Conservation (phyloP, 495 filamentous ascomycete species). For the Opeltia flavorubescens region DNA sequence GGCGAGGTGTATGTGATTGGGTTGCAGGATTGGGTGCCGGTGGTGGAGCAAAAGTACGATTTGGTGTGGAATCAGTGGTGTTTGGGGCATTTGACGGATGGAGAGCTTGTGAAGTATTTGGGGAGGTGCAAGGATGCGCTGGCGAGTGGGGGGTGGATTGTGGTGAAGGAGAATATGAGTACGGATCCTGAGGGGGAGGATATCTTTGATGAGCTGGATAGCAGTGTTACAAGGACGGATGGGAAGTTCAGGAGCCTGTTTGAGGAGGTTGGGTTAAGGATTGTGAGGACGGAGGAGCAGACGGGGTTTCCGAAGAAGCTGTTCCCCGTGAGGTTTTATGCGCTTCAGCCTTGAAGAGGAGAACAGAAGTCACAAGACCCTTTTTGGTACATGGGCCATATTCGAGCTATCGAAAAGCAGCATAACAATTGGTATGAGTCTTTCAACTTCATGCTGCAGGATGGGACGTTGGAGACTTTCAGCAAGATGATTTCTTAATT, state of each 20-base stretch:
- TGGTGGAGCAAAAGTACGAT: slow-evolving; percentile 34
- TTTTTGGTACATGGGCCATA: background rate
- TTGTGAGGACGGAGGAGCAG: slow-evolving; percentile 63
- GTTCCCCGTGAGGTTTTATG: slow-evolving; percentile 59
- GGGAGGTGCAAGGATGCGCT: slow-evolving; percentile 43
- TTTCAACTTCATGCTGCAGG: background rate
- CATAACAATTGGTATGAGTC: background rate
- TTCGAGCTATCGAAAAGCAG: background rate
- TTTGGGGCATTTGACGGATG: slow-evolving; percentile 77
- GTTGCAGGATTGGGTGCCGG: slow-evolving; percentile 58
- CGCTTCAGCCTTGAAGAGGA: slow-evolving; percentile 28
- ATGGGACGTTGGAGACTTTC: background rate
- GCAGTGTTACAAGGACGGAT: slow-evolving; percentile 66
- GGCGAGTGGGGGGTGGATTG: slow-evolving; percentile 39
- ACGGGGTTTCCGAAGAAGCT: slow-evolving; percentile 53
- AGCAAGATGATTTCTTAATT: background rate
- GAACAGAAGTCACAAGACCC: background rate
- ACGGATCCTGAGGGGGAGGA: slow-evolving; percentile 25
- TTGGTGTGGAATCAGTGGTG: slow-evolving; percentile 78
- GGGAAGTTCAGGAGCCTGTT: slow-evolving; percentile 57
- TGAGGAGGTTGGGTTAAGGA: slow-evolving; percentile 46
- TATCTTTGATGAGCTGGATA: slow-evolving; percentile 65
- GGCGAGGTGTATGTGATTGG: slow-evolving; percentile 58
- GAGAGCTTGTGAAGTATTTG: slow-evolving; percentile 55
- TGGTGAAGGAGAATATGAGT: slow-evolving; percentile 80